Base-by-base conservation (phyloP, 441 rosid genomes). In the Populus trichocarpa region DNA sequence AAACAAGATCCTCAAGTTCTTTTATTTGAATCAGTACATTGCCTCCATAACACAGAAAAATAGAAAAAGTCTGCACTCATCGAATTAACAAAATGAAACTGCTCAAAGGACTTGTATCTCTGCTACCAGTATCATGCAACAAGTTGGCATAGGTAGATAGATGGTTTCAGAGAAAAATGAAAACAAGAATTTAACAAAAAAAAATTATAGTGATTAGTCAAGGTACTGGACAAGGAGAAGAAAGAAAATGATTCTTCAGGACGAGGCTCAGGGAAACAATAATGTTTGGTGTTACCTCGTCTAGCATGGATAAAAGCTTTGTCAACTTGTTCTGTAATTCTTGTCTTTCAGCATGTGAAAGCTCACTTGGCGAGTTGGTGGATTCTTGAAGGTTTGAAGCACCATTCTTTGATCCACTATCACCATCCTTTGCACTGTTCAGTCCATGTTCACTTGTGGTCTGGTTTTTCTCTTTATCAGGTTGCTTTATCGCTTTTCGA, bases 221-320 rank as follows among this genome's bases (percentile, higher is more conserved):
- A 71, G 63, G 40, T 36, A 72, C 3, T 71, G 69, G 70, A 61
- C 42, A 78, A 33, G 26, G 16, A 73, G 38, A 67, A 72, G 23
- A 33, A 11, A 67, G 63, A 75, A 77, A 57, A 64, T 33, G 32
- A 8, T 9, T 65, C 57, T 76, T 35, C 20, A 9, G 35, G 25
- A 78, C 40, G 57, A 76, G 72, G 40, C 18, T 10, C 23, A 22
- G 30, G 46, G 68, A 69, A 75, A 35, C 28, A 6, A 75, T 13
- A 70, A 74, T 73, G 30, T 18, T 72, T 20, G 28, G 38, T 23
- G 78, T 84, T 86, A 92, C 99, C 97, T 95, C 98, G 71, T 93
- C 99, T 86, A 92, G 80, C 97, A 97, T 95, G 79, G 96, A 91
- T 73, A 92, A 81, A 77, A 97, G 97, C 84, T 95, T 93, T 64